Conservation (phyloP, 345 rosid genomes). For the Citrus mangshanensis region DNA sequence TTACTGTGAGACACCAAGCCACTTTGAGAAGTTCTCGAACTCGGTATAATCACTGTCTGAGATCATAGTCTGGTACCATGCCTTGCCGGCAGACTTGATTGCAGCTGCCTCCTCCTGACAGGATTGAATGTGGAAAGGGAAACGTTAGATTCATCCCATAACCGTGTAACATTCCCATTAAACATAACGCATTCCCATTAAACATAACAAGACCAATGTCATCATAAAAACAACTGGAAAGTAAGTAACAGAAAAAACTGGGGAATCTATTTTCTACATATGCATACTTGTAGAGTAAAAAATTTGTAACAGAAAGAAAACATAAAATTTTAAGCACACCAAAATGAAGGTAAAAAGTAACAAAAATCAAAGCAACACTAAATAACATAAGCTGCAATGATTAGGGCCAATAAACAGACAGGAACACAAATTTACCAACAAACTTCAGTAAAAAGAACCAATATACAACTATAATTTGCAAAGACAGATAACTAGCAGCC, state of each 20-base stretch:
- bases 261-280: neutral
- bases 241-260: neutral
- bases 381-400: too few species aligned
- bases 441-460: neutral
- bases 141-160: neutral
- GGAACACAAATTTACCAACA: neutral
- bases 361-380: too few species aligned
- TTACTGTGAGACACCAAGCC: slow-evolving; percentile 77
- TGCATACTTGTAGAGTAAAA: too few species aligned
- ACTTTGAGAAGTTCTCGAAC: slow-evolving; percentile 81
- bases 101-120: slow-evolving; percentile 79
- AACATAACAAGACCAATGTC: neutral
- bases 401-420: too few species aligned
- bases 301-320: neutral
- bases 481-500: neutral
- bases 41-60: slow-evolving; percentile 88
- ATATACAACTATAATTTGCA: neutral
- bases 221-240: neutral
- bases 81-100: slow-evolving; percentile 78
- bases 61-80: slow-evolving; percentile 92
- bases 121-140: neutral
- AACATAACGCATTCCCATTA: neutral
- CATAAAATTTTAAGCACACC: neutral
- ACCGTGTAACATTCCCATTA: neutral
- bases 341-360: too few species aligned